These are phyloP conservation scores for Amanita subjunquillea DNA, from an alignment of 768 basidiomycete genomes.

Conservation along the genomic window DNA sequence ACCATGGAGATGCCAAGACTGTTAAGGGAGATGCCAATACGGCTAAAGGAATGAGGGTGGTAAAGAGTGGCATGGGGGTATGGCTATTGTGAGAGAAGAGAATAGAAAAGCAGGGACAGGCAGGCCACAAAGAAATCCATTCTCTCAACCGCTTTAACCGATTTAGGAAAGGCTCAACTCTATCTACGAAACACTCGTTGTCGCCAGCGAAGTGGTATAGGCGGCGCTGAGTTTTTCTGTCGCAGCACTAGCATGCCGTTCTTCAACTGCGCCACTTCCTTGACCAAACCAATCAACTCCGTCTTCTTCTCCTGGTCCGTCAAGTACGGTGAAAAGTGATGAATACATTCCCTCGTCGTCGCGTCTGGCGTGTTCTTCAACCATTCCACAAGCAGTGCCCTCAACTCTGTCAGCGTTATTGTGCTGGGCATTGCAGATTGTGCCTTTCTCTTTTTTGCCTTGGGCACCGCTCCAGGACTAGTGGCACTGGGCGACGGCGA, in stretches of 20 bases:
- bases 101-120: background rate
- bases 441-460: constrained; percentile 53
- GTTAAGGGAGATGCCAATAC: constrained; percentile 12
- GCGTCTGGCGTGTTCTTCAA: constrained; percentile 57
- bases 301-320: constrained; percentile 59
- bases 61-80: constrained; percentile 14
- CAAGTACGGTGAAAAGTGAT: constrained; percentile 68
- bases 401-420: constrained; percentile 44
- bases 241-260: constrained; percentile 52
- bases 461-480: constrained; percentile 15
- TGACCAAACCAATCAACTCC: constrained; percentile 70
- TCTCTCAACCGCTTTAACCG: background rate
- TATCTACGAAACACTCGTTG: background rate
- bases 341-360: constrained; percentile 72
- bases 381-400: constrained; percentile 68
- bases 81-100: constrained; percentile 3
- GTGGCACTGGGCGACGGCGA: constrained; percentile 9
- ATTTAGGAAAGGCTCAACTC: background rate
- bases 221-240: constrained; percentile 25
- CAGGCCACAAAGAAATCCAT: background rate
- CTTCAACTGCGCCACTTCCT: constrained; percentile 69
- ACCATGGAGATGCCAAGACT: constrained; percentile 33
- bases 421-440: constrained; percentile 21
- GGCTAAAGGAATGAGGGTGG: constrained; percentile 9
- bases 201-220: constrained; percentile 18